Evolutionary conservation across 2,329 filamentous ascomycete genomes (phyloP), one percentile per base, ranked within the genome.

Genomic region (Talaromyces atroroseus): DNA sequence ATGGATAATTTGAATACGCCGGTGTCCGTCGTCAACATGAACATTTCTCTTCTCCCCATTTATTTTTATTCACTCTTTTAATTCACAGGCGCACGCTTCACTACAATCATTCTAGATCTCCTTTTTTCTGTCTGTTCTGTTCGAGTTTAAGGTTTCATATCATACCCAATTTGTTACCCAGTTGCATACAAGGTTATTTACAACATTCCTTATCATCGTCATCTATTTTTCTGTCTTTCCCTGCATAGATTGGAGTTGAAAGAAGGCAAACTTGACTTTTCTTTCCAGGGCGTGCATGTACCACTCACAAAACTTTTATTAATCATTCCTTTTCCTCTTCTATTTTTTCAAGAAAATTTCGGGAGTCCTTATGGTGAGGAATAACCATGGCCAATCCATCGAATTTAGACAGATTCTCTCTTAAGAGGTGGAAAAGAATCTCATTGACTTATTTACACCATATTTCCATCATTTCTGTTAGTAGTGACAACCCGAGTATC

Each of bases 11-110:
- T 8, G 40, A 20, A 42, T 42, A 21, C 40, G n/a, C n/a, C 11
- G 14, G n/a, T 40, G n/a, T 18, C 12, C 38, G n/a, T 40, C 38
- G n/a, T 8, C 26, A 29, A 8, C 26, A n/a, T n/a, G n/a, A n/a
- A n/a, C 3, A 16, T 3, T 44, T 26, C 46, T 23, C n/a, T 32
- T 8, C 14, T 49, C 40, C 32, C 53, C 40, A 45, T 21, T 56
- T 49, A 23, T 42, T 20, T 51, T 42, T n/a, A n/a, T n/a, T 34
- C 49, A 48, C 60, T 34, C 49, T 50, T 60, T 40, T 38, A 10
- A 44, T 21, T 44, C 38, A 36, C 12, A 21, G 2, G 40, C 14
- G 18, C 48, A 40, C 20, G 54, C 48, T 60, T 50, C 32, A 44
- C 23, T 20, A 16, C 49, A 16, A 32, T 49, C 34, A 16, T 34